Conservation (phyloP, 805 yeast genomes). For the Metschnikowia chrysomelidarum region DNA sequence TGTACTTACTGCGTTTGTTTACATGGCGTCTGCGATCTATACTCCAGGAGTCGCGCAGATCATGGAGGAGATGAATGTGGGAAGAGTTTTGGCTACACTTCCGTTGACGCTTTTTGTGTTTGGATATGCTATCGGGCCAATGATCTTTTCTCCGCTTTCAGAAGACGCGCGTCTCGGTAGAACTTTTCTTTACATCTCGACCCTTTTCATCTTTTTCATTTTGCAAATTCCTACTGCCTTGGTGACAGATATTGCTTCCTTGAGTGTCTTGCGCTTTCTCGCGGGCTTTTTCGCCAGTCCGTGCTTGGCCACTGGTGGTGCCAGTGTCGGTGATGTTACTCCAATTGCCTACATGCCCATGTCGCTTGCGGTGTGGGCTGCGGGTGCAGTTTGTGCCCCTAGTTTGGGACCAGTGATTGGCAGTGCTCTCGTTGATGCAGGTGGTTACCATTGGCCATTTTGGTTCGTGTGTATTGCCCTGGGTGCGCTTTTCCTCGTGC, state of each 20-base stretch:
- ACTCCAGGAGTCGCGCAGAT: conserved; percentile 51
- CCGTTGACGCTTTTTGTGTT: conserved; percentile 55
- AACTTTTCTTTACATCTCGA: conserved; percentile 45
- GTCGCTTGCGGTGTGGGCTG: conserved; percentile 51
- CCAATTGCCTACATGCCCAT: conserved; percentile 42
- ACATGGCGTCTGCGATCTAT: conserved; percentile 56
- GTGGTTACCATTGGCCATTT: conserved; percentile 16
- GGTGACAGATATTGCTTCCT: conserved; percentile 47
- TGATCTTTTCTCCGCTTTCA: conserved; percentile 56
- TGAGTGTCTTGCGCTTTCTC: conserved; percentile 50
- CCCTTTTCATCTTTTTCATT: conserved; percentile 47
- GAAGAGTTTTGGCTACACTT: conserved; percentile 44
- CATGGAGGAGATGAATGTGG: conserved; percentile 44
- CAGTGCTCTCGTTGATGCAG: conserved; percentile 38
- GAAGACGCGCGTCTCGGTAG: conserved; percentile 56
- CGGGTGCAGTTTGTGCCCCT: conserved; percentile 56
- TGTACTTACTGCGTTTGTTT: conserved; percentile 49
- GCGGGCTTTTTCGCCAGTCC: conserved; percentile 58
- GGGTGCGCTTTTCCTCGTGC: conserved; percentile 8
- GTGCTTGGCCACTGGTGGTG: conserved; percentile 57
- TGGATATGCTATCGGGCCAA: conserved; percentile 63
- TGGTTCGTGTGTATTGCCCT: conserved; percentile 15
- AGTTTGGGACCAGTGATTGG: conserved; percentile 57
- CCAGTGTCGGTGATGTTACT: conserved; percentile 51
- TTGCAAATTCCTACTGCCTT: conserved; percentile 59